A percentile compares a stretch with the other conserved stretches of the same genome.
Conservation (phyloP, 1,139 yeast species). For the Debaryomyces coudertii region DNA sequence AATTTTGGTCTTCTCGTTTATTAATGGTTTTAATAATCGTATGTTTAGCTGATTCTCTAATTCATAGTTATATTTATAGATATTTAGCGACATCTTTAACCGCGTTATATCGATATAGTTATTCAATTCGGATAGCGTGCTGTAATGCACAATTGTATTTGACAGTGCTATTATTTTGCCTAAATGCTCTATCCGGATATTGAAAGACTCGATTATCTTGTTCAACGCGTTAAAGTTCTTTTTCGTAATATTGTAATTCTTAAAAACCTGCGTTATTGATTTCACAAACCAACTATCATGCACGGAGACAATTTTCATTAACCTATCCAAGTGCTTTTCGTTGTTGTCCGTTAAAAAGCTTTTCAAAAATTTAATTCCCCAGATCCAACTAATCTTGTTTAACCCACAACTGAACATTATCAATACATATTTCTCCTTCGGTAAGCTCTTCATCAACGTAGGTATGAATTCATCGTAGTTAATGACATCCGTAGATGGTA, state of each 20-base stretch:
- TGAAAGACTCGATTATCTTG: slow-evolving; percentile 33
- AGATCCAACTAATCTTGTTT: slow-evolving; percentile 68
- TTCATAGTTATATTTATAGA: slow-evolving; percentile 54
- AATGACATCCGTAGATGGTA: slow-evolving; percentile 58
- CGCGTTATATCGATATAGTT: slow-evolving; percentile 70
- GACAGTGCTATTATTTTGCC: slow-evolving; percentile 6
- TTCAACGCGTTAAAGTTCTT: slow-evolving; percentile 35
- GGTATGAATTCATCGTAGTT: slow-evolving; percentile 46
- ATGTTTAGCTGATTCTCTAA: slow-evolving; percentile 28
- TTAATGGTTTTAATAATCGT: slow-evolving; percentile 24
- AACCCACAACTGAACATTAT: slow-evolving; percentile 82
- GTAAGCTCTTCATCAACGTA: slow-evolving; percentile 47
- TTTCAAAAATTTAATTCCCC: slow-evolving; percentile 77
- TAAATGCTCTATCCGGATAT: slow-evolving; percentile 13
- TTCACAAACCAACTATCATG: slow-evolving; percentile 93
- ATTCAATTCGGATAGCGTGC: slow-evolving; percentile 64
- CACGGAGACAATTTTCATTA: slow-evolving; percentile 72
- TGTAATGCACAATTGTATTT: slow-evolving; percentile 36
- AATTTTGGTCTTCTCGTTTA: slow-evolving; percentile 27
- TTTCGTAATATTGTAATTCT: slow-evolving; percentile 49
- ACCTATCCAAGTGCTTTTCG: slow-evolving; percentile 47
- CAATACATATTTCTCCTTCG: slow-evolving; percentile 61
- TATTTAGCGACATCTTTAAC: slow-evolving; percentile 74
- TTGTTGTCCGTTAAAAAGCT: slow-evolving; percentile 55
- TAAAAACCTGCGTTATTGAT: slow-evolving; percentile 73